Evolutionary conservation across 2,329 filamentous ascomycete species (phyloP).

Genomic region (Westerdykella aurantiaca): DNA sequence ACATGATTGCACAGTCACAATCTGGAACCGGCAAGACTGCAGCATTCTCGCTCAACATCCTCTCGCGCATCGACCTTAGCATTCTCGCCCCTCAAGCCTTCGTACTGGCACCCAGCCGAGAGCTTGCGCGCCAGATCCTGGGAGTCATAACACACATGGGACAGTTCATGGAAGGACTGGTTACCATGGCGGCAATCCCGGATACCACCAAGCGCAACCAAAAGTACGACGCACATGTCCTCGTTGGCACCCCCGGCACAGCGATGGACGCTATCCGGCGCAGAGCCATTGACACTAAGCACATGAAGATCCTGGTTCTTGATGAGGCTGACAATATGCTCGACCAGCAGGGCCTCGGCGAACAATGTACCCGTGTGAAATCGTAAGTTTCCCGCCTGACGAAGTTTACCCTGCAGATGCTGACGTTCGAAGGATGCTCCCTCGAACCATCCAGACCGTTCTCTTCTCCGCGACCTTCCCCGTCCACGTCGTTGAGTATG

Average conservation of each 20-base stretch:
- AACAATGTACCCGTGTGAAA: constrained; percentile 90
- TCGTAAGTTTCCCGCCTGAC: constrained; percentile 50
- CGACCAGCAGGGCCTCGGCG: constrained; percentile 88
- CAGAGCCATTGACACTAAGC: constrained; percentile 63
- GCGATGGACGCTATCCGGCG: constrained; percentile 81
- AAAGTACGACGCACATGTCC: constrained; percentile 66
- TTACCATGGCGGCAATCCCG: constrained; percentile 76
- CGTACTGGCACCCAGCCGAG: constrained; percentile 84
- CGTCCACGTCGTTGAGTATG: constrained; percentile 76
- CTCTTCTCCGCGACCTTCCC: constrained; percentile 96
- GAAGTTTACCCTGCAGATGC: constrained; percentile 5
- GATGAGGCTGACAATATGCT: constrained; percentile 99
- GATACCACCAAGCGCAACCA: constrained; percentile 64
- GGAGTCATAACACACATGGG: constrained; percentile 80
- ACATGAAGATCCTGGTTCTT: constrained; percentile 77
- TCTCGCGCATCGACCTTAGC: constrained; percentile 75
- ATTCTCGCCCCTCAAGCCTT: constrained; percentile 74
- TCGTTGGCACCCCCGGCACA: constrained; percentile 92
- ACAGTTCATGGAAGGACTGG: constrained; percentile 69
- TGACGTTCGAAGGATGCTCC: constrained; percentile 58
- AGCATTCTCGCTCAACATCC: constrained; percentile 87
- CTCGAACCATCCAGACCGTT: constrained; percentile 72
- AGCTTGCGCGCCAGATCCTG: constrained; percentile 90
- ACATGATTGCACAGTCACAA: constrained; percentile 98
- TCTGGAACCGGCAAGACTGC: constrained; percentile 98